Evolutionary conservation across 345 rosid species (phyloP), one percentile per base, ranked within the genome.

Genomic region (Clarkia xantiana): DNA sequence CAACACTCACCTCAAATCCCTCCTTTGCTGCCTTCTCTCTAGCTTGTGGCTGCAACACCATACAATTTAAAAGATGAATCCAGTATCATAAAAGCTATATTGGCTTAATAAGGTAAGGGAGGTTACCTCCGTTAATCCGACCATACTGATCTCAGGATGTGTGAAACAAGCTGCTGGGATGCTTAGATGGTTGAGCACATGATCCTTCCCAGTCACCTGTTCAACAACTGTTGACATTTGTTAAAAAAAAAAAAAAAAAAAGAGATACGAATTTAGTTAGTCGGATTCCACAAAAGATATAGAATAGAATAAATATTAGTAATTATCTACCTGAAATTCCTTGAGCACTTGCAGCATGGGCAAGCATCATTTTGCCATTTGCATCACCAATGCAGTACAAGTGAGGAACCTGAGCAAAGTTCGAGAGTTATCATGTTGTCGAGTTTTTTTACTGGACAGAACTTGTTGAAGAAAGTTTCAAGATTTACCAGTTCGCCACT

Each of bases 151-250:
- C 66, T 93, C 96, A 53, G 99, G 99, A 69, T 93, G 99, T 42
- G 99, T 93, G 79, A 93, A 93, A 65, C 99, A 93, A 63, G 99
- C 99, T 45, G 99, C 99, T 16, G 99, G 96, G 59, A 93, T 78
- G 63, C 94, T 84, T 51, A 78, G 72, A 78, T 87, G 96, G 68
- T 84, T 93, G 45, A 87, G 87, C 57, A 93, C 86, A 18, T 80
- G 79, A 77, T 84, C 99, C 67, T 71, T 77, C 63, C 99, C 95
- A 0, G 90, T 74, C 41, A 87, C 84, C 82, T 80, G 94, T 71
- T 93, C 99, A 47, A 93, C 86, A 76, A 87, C 99, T 93, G 75
- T 29, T 57, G 53, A 22, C 58, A 53, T 42, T 50, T n/a, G 45
- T 16, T 45, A 17, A 54, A 11, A 52, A 55, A 67, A 47, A 44